Evolutionary conservation across 192 early-diverging fungal genomes (phyloP).

Genomic region (Pilobolus umbonatus): DNA sequence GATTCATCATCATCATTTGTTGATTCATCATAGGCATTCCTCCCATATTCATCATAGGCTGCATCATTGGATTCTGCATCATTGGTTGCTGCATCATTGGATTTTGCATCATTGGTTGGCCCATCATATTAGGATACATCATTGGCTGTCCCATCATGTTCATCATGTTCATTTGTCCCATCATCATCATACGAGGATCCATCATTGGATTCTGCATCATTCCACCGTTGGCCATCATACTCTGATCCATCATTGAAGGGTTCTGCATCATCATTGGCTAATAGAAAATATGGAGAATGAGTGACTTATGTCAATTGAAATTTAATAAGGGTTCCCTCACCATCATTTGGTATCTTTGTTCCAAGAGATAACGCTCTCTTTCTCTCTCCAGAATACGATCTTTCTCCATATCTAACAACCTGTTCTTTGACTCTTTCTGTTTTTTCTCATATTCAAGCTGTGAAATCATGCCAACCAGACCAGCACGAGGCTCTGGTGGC

Average conservation of each 20-base stretch:
- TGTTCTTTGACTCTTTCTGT: slow-evolving; percentile 12
- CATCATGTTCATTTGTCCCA: too few species aligned
- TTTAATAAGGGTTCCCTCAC: too few species aligned
- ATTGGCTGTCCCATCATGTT: slow-evolving; percentile 11
- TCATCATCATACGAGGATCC: too few species aligned
- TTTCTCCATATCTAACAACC: slow-evolving; percentile 27
- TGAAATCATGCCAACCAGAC: slow-evolving; percentile 37
- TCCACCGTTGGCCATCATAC: slow-evolving; percentile 7
- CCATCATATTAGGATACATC: slow-evolving; percentile 18
- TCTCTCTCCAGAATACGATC: slow-evolving; percentile 30
- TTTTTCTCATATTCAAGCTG: slow-evolving; percentile 35
- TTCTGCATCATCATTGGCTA: not conserved
- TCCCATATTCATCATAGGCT: slow-evolving; percentile 12
- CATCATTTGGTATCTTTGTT: slow-evolving; percentile 27
- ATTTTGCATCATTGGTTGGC: slow-evolving; percentile 11
- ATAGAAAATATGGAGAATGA: too few species aligned
- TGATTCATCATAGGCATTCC: slow-evolving; percentile 18
- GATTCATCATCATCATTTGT: slow-evolving; percentile 27
- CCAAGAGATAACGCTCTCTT: slow-evolving; percentile 25
- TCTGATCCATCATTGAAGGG: slow-evolving; percentile 10
- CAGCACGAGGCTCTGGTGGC: slow-evolving; percentile 34
- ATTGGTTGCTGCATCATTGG: slow-evolving; percentile 17
- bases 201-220: not conserved
- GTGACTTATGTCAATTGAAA: too few species aligned
- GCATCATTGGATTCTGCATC: slow-evolving; percentile 21